These are phyloP conservation scores for Podospora tetraspora DNA, from an alignment of 495 filamentous ascomycete genomes.

Conservation along the genomic window DNA sequence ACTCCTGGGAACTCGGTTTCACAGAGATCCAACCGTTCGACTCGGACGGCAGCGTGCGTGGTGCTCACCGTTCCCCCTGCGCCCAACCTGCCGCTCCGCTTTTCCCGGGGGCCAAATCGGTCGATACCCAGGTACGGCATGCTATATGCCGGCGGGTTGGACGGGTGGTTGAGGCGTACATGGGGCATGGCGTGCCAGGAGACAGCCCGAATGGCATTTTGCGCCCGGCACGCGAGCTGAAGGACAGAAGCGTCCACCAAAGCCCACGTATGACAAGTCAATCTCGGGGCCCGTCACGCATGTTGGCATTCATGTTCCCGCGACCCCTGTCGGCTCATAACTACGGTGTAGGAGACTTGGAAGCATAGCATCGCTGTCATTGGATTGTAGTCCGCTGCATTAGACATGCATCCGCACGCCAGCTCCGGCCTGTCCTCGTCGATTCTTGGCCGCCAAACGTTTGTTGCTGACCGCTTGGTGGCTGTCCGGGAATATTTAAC, in stretches of 20 bases:
- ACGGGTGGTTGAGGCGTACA: neutral
- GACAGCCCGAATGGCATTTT: neutral
- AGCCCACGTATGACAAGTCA: conserved; percentile 5
- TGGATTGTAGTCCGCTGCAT: conserved; percentile 6
- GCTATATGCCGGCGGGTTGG: neutral
- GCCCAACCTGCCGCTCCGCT: neutral
- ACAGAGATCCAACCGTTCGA: neutral
- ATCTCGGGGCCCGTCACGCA: conserved; percentile 2
- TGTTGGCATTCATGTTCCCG: neutral
- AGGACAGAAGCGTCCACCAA: neutral
- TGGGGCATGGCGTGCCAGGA: neutral
- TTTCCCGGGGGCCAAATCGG: neutral
- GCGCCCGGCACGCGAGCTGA: neutral
- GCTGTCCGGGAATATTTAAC: neutral
- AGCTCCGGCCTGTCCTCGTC: neutral
- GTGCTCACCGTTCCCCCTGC: neutral
- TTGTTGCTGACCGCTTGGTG: neutral
- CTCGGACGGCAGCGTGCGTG: neutral
- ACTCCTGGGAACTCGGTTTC: neutral
- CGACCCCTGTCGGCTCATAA: neutral
- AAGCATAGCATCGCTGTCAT: conserved; percentile 12
- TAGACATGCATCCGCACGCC: neutral
- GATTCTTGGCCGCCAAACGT: neutral
- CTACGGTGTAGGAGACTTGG: conserved; percentile 5
- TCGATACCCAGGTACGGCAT: neutral